Evolutionary conservation across 192 early-diverging fungal species (phyloP).

Genomic region (Glomus cerebriforme): DNA sequence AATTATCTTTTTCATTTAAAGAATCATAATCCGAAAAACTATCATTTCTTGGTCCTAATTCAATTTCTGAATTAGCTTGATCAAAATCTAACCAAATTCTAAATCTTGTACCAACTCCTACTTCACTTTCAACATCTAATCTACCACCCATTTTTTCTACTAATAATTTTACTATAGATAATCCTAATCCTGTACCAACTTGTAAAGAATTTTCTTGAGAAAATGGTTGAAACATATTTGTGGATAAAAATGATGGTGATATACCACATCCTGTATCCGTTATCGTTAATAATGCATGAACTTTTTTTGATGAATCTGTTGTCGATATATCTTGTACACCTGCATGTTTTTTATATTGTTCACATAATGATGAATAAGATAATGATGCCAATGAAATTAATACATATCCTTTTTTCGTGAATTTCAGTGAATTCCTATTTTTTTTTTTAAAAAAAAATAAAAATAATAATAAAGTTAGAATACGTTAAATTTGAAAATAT

Average conservation of each 20-base stretch:
- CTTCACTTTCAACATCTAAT: constrained; percentile 45
- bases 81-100: constrained; percentile 28
- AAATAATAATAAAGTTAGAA: neutral
- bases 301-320: neutral
- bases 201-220: constrained; percentile 53
- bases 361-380: constrained; percentile 21
- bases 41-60: neutral
- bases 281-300: constrained; percentile 44
- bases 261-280: constrained; percentile 53
- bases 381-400: constrained; percentile 42
- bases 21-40: neutral
- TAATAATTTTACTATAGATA: constrained; percentile 46
- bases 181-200: constrained; percentile 51
- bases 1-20: neutral
- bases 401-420: constrained; percentile 52
- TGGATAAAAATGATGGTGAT: constrained; percentile 42
- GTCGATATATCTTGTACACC: no score
- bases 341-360: neutral
- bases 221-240: constrained; percentile 49
- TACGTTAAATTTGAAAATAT: neutral
- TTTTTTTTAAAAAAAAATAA: constrained; percentile 33
- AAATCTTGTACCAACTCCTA: constrained; percentile 11
- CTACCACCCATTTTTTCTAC: constrained; percentile 49
- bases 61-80: neutral
- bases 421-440: constrained; percentile 55